Percentiles rank a stretch among this genome's conserved stretches.
Evolutionary conservation across 768 basidiomycete genomes (phyloP).

Genomic region (Mycena maculata): DNA sequence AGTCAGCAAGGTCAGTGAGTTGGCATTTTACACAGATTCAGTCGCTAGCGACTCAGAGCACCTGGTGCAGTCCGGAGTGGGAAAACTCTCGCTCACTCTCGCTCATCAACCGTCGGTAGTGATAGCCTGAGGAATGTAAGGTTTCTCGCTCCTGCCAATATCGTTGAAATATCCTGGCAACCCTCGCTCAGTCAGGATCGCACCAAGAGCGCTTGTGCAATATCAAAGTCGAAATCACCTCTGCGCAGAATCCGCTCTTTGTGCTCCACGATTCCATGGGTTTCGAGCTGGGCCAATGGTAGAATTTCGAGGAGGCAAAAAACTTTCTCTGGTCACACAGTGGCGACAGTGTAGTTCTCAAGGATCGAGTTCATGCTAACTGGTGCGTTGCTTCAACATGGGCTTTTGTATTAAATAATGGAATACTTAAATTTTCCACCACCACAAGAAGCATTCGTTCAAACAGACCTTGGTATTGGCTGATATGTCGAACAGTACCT

Average conservation of each 20-base stretch:
- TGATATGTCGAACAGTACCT: not conserved
- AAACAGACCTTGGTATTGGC: too few species aligned
- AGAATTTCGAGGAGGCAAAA: not conserved
- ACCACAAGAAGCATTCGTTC: not conserved
- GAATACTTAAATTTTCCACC: not conserved
- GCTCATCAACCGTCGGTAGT: not conserved
- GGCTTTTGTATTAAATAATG: not conserved
- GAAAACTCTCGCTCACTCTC: not conserved
- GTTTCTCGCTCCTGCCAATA: not conserved
- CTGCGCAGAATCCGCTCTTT: not conserved
- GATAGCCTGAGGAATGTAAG: not conserved
- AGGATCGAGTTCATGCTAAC: not conserved
- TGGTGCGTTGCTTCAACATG: not conserved
- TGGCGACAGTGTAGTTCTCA: not conserved
- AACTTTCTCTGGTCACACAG: not conserved
- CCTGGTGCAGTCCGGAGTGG: not conserved
- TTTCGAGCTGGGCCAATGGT: not conserved
- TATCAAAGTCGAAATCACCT: not conserved
- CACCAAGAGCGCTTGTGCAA: not conserved
- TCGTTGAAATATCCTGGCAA: not conserved
- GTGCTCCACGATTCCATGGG: conserved; percentile 5
- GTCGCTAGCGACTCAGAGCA: too few species aligned
- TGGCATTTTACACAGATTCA: too few species aligned
- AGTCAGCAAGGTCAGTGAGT: too few species aligned
- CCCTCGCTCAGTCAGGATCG: not conserved